phyloP scores from a whole-genome alignment of 306 rosid genomes.

The Quercus mongolica region DNA sequence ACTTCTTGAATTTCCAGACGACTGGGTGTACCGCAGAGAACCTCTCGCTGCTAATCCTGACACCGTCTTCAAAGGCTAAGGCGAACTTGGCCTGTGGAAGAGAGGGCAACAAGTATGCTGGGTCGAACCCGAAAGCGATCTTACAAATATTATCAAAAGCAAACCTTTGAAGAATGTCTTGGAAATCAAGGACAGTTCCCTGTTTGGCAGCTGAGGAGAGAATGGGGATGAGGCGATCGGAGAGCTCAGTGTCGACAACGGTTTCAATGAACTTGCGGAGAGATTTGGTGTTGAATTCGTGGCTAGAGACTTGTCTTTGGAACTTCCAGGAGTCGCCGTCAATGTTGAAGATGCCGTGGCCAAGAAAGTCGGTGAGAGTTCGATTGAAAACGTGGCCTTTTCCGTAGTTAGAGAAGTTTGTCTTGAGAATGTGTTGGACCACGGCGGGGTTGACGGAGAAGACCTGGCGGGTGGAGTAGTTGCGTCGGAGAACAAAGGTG shows the following conservation, averaged over 20 bases:
- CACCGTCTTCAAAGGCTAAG: neutral
- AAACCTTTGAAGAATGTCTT: constrained; percentile 24
- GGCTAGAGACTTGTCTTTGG: constrained; percentile 38
- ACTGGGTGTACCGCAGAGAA: no score
- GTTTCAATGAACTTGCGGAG: constrained; percentile 16
- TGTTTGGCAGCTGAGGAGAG: no score
- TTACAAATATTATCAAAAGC: constrained; percentile 65
- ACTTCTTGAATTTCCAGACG: no score
- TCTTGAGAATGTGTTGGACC: constrained; percentile 32
- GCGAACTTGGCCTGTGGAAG: constrained; percentile 45
- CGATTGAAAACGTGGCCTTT: constrained; percentile 13
- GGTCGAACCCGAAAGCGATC: constrained; percentile 71
- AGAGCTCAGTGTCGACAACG: no score
- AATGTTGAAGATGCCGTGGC: neutral
- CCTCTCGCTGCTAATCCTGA: no score
- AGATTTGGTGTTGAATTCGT: constrained; percentile 25
- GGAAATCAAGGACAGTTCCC: constrained; percentile 31
- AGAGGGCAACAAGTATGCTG: constrained; percentile 51
- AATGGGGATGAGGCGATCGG: no score
- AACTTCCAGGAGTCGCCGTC: constrained; percentile 41
- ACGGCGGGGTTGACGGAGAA: constrained; percentile 18
- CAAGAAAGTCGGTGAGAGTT: constrained; percentile 15
- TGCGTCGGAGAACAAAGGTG: no score
- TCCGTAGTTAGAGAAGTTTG: constrained; percentile 28
- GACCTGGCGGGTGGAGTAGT: neutral